Percentiles rank a stretch among this genome's conserved stretches.
Evolutionary conservation across 495 filamentous ascomycete genomes (phyloP).

Genomic region (Penicillium macrosclerotiorum): DNA sequence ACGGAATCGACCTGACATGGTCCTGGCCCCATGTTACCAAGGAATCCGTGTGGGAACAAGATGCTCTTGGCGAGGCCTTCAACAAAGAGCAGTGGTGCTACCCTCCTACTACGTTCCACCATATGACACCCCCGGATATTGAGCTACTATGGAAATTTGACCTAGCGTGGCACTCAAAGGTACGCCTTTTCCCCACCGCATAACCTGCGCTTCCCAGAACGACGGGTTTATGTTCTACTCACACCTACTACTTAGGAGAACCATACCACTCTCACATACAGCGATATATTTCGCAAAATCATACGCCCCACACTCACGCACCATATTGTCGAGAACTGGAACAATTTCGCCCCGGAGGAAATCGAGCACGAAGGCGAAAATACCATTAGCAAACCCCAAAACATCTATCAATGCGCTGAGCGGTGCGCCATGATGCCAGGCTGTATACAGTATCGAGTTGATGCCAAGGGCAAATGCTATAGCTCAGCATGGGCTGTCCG

Average conservation of each 20-base stretch:
- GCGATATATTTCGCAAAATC: slow-evolving; percentile 25
- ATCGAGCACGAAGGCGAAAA: slow-evolving; percentile 7
- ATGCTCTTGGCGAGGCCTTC: slow-evolving; percentile 35
- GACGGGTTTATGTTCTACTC: background rate
- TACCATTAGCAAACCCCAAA: slow-evolving; percentile 10
- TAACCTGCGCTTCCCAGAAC: background rate
- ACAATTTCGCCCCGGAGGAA: slow-evolving; percentile 21
- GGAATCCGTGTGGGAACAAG: slow-evolving; percentile 36
- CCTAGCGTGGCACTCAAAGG: slow-evolving; percentile 35
- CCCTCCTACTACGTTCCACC: slow-evolving; percentile 47
- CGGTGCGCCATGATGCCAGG: slow-evolving; percentile 29
- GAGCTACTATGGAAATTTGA: slow-evolving; percentile 39
- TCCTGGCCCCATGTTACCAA: slow-evolving; percentile 37
- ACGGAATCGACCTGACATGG: slow-evolving; percentile 32
- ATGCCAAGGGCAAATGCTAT: slow-evolving; percentile 25
- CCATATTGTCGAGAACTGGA: slow-evolving; percentile 27
- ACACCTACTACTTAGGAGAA: slow-evolving; percentile 13
- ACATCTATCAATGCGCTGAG: slow-evolving; percentile 32
- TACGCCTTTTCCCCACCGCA: too few species aligned
- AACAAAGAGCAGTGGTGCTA: slow-evolving; percentile 47
- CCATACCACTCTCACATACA: slow-evolving; percentile 15
- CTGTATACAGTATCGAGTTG: slow-evolving; percentile 42
- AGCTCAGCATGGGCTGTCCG: slow-evolving; percentile 21
- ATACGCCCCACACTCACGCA: slow-evolving; percentile 19
- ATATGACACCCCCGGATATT: slow-evolving; percentile 43